These are phyloP conservation scores for Heterococcus sp. DNA, from an alignment of 108 stramenopile genomes.

Conservation along the genomic window DNA sequence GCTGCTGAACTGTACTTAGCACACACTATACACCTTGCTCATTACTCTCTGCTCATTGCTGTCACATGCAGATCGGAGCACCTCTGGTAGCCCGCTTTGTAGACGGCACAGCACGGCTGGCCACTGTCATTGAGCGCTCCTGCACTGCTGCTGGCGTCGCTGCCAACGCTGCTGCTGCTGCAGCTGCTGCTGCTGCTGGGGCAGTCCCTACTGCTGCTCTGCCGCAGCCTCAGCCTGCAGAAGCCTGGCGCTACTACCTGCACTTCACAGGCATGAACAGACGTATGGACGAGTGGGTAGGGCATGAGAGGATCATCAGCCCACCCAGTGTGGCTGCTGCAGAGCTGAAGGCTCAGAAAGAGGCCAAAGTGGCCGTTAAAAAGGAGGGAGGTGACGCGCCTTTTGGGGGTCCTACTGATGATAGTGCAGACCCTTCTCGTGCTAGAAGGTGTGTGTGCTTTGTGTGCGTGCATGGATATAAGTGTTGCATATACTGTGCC, in stretches of 20 bases:
- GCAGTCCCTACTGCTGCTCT: no score
- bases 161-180: no score
- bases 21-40: no score
- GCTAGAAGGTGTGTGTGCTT: not conserved
- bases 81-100: not conserved
- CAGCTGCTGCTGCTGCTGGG: not conserved
- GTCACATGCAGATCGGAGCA: not conserved
- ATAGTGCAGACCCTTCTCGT: no score
- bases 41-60: not conserved
- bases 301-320: conserved; percentile 18
- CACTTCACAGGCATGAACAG: conserved; percentile 95
- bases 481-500: not conserved
- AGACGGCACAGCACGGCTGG: not conserved
- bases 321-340: conserved; percentile 46
- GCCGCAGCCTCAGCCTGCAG: not conserved
- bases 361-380: conserved; percentile 2
- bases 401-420: no score
- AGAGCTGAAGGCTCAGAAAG: conserved; percentile 15
- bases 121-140: not conserved
- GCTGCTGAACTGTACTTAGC: no score
- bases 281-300: conserved; percentile 97
- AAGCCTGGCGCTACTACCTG: conserved; percentile 72
- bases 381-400: no score
- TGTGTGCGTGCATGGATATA: not conserved
- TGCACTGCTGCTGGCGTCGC: no score